Conservation (phyloP, 2,329 filamentous ascomycete genomes). For the Madurella fahalii region DNA sequence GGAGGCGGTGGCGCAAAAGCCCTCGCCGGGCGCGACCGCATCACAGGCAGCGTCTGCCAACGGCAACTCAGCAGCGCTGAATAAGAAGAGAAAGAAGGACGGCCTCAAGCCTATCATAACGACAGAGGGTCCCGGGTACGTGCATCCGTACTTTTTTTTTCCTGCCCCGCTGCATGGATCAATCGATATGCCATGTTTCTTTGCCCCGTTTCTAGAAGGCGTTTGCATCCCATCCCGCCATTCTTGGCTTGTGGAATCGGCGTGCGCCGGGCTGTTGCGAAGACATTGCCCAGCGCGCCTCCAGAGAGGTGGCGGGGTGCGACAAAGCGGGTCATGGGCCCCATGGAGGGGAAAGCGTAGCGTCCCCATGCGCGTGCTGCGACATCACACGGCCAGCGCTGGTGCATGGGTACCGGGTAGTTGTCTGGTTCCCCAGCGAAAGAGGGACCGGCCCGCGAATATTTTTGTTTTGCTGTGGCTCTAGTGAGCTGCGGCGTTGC, state of each 20-base stretch:
- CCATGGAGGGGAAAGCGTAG: constrained; percentile 19
- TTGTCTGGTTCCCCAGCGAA: constrained; percentile 2
- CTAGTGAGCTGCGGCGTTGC: constrained; percentile 22
- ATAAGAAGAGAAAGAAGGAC: constrained; percentile 73
- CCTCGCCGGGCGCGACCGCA: constrained; percentile 13
- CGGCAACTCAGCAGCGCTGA: constrained; percentile 29
- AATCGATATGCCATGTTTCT: constrained; percentile 3
- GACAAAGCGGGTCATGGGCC: constrained; percentile 20
- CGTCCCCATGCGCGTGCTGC: constrained; percentile 24
- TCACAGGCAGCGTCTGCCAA: constrained; percentile 20
- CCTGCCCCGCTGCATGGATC: constrained; percentile 11
- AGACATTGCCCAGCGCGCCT: constrained; percentile 15
- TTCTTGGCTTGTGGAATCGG: constrained; percentile 1
- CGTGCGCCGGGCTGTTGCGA: constrained; percentile 3
- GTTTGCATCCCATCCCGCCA: constrained; percentile 1
- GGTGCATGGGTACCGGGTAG: constrained; percentile 15
- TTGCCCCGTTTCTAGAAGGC: neutral
- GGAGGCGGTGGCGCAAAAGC: constrained; percentile 22
- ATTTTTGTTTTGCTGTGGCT: constrained; percentile 22
- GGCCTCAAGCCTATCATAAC: constrained; percentile 73
- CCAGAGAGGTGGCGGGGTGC: constrained; percentile 27
- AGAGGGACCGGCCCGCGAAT: constrained; percentile 12
- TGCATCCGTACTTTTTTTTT: constrained; percentile 24
- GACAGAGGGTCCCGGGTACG: constrained; percentile 50
- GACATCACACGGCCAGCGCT: constrained; percentile 18